Evolutionary conservation across 2,329 filamentous ascomycete genomes (phyloP).

Genomic region (Trichoderma atroviride): DNA sequence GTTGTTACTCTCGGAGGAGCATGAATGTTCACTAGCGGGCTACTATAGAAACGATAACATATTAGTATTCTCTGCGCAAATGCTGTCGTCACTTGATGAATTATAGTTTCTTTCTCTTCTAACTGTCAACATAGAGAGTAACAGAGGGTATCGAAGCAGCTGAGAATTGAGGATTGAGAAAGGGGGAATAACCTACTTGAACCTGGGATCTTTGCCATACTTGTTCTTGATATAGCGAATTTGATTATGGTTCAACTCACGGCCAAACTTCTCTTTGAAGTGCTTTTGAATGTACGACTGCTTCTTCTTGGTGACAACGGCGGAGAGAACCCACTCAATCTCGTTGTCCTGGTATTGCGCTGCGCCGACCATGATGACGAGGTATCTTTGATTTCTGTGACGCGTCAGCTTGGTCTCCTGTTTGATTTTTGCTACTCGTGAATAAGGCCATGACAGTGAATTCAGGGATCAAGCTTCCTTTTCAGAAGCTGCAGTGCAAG

Average conservation of each 20-base stretch:
- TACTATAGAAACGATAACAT: constrained; percentile 14
- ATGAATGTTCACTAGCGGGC: constrained; percentile 28
- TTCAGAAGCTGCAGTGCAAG: not conserved
- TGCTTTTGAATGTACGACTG: constrained; percentile 33
- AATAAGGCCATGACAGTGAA: not conserved
- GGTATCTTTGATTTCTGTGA: not conserved
- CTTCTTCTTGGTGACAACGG: constrained; percentile 36
- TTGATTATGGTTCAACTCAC: constrained; percentile 39
- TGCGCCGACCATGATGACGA: constrained; percentile 39
- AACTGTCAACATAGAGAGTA: not conserved
- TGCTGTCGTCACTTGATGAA: not conserved
- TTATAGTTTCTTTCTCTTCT: not conserved
- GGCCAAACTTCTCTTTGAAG: constrained; percentile 37
- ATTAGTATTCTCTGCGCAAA: not conserved
- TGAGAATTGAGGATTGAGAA: not conserved
- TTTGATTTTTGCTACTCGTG: not conserved
- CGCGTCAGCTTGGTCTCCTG: not conserved
- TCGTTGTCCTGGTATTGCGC: constrained; percentile 41
- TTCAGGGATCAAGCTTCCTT: not conserved
- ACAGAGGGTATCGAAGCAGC: not conserved
- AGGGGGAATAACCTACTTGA: constrained; percentile 37
- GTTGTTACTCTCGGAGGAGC: constrained; percentile 16
- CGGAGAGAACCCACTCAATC: constrained; percentile 41
- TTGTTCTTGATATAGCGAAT: constrained; percentile 46
- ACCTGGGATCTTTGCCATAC: constrained; percentile 45